Evolutionary conservation across 768 basidiomycete genomes (phyloP), one percentile per base, ranked within the genome.

Genomic region (Pleurotus djamor): DNA sequence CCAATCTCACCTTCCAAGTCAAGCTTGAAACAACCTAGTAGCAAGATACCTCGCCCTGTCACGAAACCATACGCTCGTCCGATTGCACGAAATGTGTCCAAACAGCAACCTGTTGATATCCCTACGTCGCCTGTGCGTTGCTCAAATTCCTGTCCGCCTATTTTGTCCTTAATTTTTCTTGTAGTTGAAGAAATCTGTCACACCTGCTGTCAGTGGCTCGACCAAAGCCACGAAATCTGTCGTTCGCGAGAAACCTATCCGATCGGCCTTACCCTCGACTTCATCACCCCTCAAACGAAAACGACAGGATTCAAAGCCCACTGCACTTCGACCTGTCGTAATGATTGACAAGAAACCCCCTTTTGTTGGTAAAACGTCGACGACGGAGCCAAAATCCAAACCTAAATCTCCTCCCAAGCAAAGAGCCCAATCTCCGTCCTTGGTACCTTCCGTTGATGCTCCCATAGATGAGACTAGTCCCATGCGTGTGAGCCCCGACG

Each of bases 31-130:
- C 82, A 85, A 61, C 69, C 75, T 0, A 86, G 33, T 35, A 64
- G 87, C 69, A 78, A 78, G 67, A 88, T 88, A 64, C 87, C 87
- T 14, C 78, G 87, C 60, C 83, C 84, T 44, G 79, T 78, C 37
- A 69, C 68, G 28, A 88, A 87, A 57, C 87, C 86, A 2, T 88
- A 88, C 68, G 71, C 79, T 34, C 77, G 83, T 59, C 76, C 76
- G 52, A 48, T 63, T 17, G 60, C 61, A 41, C 57, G 49, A 28
- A 28, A 28, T 28, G 21, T 28, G 21, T 28, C 21, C 21, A 28
- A 28, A 28, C 21, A 28, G 21, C 21, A 28, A 28, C 21, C 21
- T 28, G 21, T 28, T 28, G 21, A 28, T 28, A 28, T 28, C 21
- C 21, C 21, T 3, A 1, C 21, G 2, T 28, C 21, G 21, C 21